These are phyloP conservation scores for Saturnispora dispora DNA, from an alignment of 805 yeast genomes.

Conservation along the genomic window DNA sequence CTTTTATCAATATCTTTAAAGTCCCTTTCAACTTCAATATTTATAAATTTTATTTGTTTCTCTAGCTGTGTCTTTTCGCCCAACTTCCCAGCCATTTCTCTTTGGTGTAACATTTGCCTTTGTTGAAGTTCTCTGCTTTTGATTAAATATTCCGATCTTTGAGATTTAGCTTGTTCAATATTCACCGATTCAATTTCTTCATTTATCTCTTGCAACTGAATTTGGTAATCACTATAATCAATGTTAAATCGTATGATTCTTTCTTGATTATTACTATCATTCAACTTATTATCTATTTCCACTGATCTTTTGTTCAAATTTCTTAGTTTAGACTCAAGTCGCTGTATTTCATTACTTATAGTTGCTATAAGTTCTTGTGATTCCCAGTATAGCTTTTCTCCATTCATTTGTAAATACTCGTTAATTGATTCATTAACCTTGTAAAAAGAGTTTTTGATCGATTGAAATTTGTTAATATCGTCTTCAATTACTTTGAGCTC, in stretches of 20 bases:
- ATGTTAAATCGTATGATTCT: slow-evolving; percentile 41
- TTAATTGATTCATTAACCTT: slow-evolving; percentile 36
- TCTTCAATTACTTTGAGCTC: neutral
- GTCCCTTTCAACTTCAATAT: slow-evolving; percentile 58
- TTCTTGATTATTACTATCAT: slow-evolving; percentile 52
- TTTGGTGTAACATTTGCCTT: slow-evolving; percentile 44
- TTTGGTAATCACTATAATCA: slow-evolving; percentile 38
- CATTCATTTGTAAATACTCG: slow-evolving; percentile 19
- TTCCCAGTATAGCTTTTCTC: slow-evolving; percentile 27
- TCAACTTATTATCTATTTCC: slow-evolving; percentile 46
- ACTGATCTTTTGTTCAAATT: slow-evolving; percentile 48
- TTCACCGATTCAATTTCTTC: slow-evolving; percentile 27
- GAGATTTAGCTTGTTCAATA: slow-evolving; percentile 41
- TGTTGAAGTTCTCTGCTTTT: slow-evolving; percentile 44
- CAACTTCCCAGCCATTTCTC: slow-evolving; percentile 59
- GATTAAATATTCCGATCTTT: slow-evolving; percentile 52
- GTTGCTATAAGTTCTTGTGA: slow-evolving; percentile 26
- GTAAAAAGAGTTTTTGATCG: slow-evolving; percentile 35
- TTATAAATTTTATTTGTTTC: slow-evolving; percentile 52
- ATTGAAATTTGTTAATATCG: slow-evolving; percentile 29
- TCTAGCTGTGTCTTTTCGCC: slow-evolving; percentile 84
- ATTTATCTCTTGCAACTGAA: slow-evolving; percentile 25
- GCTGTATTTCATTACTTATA: slow-evolving; percentile 13
- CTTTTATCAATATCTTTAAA: slow-evolving; percentile 55
- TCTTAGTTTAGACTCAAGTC: slow-evolving; percentile 15